phyloP scores from a whole-genome alignment of 2,329 filamentous ascomycete species.

The Didymella pomorum region DNA sequence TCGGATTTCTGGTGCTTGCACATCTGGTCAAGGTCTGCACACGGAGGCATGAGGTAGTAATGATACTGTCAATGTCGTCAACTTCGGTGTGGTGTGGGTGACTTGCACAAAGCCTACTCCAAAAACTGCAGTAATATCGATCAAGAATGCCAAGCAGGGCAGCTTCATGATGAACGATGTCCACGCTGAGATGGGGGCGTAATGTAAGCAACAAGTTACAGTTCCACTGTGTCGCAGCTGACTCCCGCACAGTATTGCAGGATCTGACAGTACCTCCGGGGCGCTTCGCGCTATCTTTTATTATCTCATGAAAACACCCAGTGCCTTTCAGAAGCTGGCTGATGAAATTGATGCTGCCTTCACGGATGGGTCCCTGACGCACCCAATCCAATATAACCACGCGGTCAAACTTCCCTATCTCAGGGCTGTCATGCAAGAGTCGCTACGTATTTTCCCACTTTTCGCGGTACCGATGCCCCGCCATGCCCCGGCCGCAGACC shows the following conservation, averaged over 20 bases:
- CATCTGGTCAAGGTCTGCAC: too few relatives aligned
- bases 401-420: constrained; percentile 75
- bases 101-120: too few relatives aligned
- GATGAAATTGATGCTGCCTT: constrained; percentile 30
- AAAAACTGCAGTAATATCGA: constrained; percentile 22
- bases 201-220: constrained; percentile 32
- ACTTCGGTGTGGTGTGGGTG: too few relatives aligned
- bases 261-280: constrained; percentile 50
- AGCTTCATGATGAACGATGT: constrained; percentile 42
- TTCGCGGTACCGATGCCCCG: constrained; percentile 75
- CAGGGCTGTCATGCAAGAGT: constrained; percentile 78
- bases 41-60: too few relatives aligned
- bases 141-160: constrained; percentile 38
- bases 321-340: constrained; percentile 20
- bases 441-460: constrained; percentile 76
- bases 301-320: constrained; percentile 48
- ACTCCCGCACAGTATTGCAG: constrained; percentile 40
- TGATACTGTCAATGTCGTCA: too few relatives aligned
- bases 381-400: constrained; percentile 48
- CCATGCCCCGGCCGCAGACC: constrained; percentile 70
- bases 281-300: constrained; percentile 50
- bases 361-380: constrained; percentile 19
- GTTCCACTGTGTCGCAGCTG: neutral
- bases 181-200: constrained; percentile 36
- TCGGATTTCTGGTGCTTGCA: too few relatives aligned